Evolutionary conservation across 2,329 filamentous ascomycete genomes (phyloP), one percentile per base, ranked within the genome.

Genomic region (Colletotrichum caudatum): DNA sequence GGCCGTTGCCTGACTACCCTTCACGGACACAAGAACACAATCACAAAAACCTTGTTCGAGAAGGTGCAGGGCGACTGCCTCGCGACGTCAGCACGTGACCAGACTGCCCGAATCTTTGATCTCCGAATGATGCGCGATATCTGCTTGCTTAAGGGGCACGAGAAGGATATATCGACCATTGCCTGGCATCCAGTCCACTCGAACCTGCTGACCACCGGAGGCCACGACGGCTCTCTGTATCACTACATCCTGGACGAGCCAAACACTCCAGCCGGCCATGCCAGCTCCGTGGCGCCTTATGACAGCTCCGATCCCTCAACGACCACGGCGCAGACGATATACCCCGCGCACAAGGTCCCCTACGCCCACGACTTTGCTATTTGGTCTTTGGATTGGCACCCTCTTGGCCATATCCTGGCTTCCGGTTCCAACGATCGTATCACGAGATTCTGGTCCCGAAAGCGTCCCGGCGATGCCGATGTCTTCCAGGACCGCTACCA

Each of bases 71-170:
- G 94, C 39, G 88, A 92, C 74, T 92, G 97, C 73, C 88, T 99
- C 59, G 96, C 95, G 46, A 98, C 96, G 0, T 97, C 94, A 41
- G 96, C 95, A 54, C 90, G 96, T 79, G 96, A 99, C 78, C 94
- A 97, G 80, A 97, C 94, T 1, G 94, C 95, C 11, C 91, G 96
- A 72, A 90, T 99, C 57, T 98, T 98, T 78, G 96, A 99, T 80
- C 87, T 99, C 67, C 91, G 96, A 60, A 97, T 97, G 93, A 98
- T 99, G 96, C 93, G 96, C 74, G 96, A 99, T 80, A 95, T 98
- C 67, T 94, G 94, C 76, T 89, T 98, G 58, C 88, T 99, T 29
- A 93, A 95, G 76, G 96, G 96, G 9, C 95, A 98, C 79, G 95
- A 98, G 76, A 98, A 98, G 82, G 96, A 98, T 75, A 94, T 99